Conservation (phyloP, 805 yeast genomes). For the Candida maris region DNA sequence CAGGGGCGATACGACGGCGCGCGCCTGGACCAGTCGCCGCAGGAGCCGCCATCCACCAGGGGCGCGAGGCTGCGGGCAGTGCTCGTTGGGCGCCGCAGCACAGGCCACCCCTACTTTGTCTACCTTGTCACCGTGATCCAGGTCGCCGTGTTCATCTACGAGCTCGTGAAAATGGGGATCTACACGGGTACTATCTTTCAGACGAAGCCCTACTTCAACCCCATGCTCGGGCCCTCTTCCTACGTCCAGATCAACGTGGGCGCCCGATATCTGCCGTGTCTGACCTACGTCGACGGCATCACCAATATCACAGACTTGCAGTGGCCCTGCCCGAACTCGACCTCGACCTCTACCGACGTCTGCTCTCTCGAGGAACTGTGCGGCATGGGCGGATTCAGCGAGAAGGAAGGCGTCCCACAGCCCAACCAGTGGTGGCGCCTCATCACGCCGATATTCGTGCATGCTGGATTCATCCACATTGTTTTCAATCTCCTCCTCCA, state of each 20-base stretch:
- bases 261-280: constrained; percentile 67
- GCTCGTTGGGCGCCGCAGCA: constrained; percentile 15
- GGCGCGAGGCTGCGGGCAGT: not conserved
- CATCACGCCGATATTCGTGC: constrained; percentile 66
- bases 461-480: constrained; percentile 71
- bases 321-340: constrained; percentile 72
- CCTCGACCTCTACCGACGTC: constrained; percentile 48
- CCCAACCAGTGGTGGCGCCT: constrained; percentile 72
- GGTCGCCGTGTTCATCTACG: constrained; percentile 56
- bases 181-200: constrained; percentile 64
- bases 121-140: constrained; percentile 42
- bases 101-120: constrained; percentile 29
- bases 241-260: constrained; percentile 67
- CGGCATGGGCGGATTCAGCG: constrained; percentile 50
- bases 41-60: too few relatives aligned
- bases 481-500: constrained; percentile 60
- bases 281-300: constrained; percentile 48
- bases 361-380: constrained; percentile 58
- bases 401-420: constrained; percentile 25
- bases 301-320: constrained; percentile 43
- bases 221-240: constrained; percentile 74
- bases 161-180: constrained; percentile 51
- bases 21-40: not conserved
- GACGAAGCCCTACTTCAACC: constrained; percentile 69
- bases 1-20: not conserved